Percentiles rank a stretch among this genome's conserved stretches.
phyloP scores from a whole-genome alignment of 2,329 filamentous ascomycete species.

The Elsinoe necatrix region DNA sequence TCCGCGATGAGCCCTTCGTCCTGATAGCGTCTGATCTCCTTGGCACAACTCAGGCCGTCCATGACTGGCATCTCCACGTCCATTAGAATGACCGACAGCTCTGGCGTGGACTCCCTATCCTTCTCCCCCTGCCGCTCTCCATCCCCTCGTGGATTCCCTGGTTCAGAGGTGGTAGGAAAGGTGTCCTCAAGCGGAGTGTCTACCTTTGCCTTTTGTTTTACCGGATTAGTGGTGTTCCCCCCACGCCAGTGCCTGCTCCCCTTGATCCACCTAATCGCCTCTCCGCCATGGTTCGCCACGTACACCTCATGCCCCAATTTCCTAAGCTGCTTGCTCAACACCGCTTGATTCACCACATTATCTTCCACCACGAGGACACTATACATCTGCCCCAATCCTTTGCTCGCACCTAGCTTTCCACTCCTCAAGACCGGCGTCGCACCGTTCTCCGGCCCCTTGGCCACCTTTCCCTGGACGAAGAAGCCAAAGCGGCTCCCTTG shows the following conservation, averaged over 20 bases:
- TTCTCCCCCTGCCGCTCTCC: not conserved
- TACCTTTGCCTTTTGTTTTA: not conserved
- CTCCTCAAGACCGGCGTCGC: not conserved
- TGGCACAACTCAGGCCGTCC: slow-evolving; percentile 19
- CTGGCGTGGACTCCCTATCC: not conserved
- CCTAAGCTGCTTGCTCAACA: slow-evolving; percentile 15
- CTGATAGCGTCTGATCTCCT: slow-evolving; percentile 15
- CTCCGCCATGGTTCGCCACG: slow-evolving; percentile 11
- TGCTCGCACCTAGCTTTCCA: not conserved
- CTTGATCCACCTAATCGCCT: slow-evolving; percentile 13
- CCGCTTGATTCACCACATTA: slow-evolving; percentile 14
- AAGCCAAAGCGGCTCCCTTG: slow-evolving; percentile 10
- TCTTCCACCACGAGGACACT: slow-evolving; percentile 15
- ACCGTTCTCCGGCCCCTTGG: not conserved
- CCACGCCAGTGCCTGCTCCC: not conserved
- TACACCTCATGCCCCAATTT: slow-evolving; percentile 14
- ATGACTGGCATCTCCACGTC: slow-evolving; percentile 22
- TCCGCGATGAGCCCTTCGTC: slow-evolving; percentile 2
- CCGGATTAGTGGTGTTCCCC: not conserved
- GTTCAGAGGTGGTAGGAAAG: not conserved
- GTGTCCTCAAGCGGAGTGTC: not conserved
- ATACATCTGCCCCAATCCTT: not conserved
- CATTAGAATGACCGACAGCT: slow-evolving; percentile 17
- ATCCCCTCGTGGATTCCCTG: not conserved
- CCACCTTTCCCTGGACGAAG: not conserved